Conservation (phyloP, 2,329 filamentous ascomycete species). For the Fusarium brachygibbosum region DNA sequence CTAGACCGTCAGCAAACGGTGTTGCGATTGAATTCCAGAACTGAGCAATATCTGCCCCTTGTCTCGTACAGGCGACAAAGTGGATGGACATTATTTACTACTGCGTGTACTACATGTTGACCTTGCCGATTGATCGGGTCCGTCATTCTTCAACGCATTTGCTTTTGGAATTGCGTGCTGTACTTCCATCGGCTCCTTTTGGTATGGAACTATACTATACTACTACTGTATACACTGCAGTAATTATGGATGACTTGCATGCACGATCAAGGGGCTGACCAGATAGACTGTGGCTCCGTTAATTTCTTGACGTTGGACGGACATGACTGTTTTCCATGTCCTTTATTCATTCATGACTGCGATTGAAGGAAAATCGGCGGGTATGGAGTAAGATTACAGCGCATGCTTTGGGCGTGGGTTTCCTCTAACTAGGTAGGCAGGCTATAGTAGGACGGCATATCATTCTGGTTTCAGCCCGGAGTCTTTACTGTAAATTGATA, state of each 20-base stretch:
- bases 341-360: neutral
- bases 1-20: constrained; percentile 6
- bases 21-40: neutral
- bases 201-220: neutral
- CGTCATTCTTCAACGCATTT: neutral
- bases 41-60: neutral
- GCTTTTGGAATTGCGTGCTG: neutral
- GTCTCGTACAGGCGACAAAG: neutral
- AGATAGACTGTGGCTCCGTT: constrained; percentile 30
- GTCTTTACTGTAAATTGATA: constrained; percentile 20
- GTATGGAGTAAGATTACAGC: constrained; percentile 41
- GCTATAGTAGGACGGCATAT: constrained; percentile 18
- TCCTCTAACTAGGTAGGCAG: neutral
- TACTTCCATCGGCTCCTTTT: neutral
- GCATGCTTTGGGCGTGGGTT: constrained; percentile 31
- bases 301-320: constrained; percentile 25
- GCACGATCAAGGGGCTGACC: constrained; percentile 25
- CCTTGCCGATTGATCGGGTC: neutral
- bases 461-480: constrained; percentile 26
- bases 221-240: no score
- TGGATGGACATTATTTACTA: no score
- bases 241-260: constrained; percentile 37
- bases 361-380: constrained; percentile 26
- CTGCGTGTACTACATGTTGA: no score
- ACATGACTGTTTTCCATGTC: constrained; percentile 18